Percentiles rank a stretch among this genome's conserved stretches.
phyloP scores from a whole-genome alignment of 306 rosid species.

The Glycyrrhiza uralensis region DNA sequence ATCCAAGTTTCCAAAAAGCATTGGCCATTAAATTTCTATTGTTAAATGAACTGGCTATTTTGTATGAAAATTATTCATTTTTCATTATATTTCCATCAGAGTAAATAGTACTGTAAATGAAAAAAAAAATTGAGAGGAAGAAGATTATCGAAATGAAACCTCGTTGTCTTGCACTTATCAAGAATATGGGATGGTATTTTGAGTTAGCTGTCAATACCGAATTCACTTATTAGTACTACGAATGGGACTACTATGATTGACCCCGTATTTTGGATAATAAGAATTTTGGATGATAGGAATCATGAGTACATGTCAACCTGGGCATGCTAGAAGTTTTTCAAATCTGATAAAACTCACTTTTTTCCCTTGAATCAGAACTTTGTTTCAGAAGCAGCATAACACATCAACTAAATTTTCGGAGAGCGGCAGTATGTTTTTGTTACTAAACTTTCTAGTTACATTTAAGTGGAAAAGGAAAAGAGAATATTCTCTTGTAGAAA shows the following conservation, averaged over 20 bases:
- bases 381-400: neutral
- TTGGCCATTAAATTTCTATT: neutral
- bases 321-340: neutral
- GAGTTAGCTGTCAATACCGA: too few relatives aligned
- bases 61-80: too few relatives aligned
- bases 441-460: neutral
- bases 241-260: neutral
- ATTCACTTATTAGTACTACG: neutral
- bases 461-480: neutral
- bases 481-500: neutral
- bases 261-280: neutral
- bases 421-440: neutral
- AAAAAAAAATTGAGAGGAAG: too few relatives aligned
- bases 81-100: too few relatives aligned
- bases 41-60: neutral
- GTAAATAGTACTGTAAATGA: too few relatives aligned
- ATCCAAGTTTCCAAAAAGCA: neutral
- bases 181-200: too few relatives aligned
- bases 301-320: neutral
- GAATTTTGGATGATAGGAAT: neutral
- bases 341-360: neutral
- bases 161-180: too few relatives aligned
- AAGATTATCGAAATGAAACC: too few relatives aligned
- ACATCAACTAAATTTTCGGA: neutral
- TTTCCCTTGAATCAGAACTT: neutral